phyloP scores from a whole-genome alignment of 768 basidiomycete genomes.

The Pleurotus tuber-regium region DNA sequence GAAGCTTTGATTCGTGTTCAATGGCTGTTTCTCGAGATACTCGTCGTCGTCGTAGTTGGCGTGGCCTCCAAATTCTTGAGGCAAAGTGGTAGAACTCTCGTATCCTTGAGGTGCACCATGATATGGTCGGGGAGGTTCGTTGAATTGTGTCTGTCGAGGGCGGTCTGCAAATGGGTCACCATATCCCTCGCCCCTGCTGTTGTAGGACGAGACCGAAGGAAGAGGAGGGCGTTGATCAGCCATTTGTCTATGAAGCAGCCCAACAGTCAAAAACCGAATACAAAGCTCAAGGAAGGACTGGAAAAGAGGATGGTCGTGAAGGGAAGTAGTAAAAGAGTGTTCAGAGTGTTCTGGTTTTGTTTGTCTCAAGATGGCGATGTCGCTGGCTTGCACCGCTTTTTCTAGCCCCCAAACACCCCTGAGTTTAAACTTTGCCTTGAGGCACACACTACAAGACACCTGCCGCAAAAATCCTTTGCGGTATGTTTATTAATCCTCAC shows the following conservation, averaged over 20 bases:
- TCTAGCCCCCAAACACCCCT: constrained; percentile 7
- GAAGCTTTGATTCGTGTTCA: constrained; percentile 57
- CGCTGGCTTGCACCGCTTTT: constrained; percentile 8
- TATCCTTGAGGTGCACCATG: constrained; percentile 43
- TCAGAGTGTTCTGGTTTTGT: constrained; percentile 9
- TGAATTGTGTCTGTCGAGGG: constrained; percentile 58
- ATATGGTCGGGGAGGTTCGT: constrained; percentile 50
- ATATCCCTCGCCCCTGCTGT: constrained; percentile 30
- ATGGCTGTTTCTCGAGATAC: constrained; percentile 71
- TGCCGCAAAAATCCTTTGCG: background rate
- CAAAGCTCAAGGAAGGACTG: constrained; percentile 5
- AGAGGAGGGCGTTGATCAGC: constrained; percentile 36
- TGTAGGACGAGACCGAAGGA: constrained; percentile 30
- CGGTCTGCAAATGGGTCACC: constrained; percentile 76
- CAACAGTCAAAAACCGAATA: constrained; percentile 3
- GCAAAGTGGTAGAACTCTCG: constrained; percentile 56
- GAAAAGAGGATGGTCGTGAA: constrained; percentile 1
- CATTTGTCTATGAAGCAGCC: constrained; percentile 19
- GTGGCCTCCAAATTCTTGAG: constrained; percentile 45
- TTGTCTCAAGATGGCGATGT: constrained; percentile 10
- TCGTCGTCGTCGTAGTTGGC: constrained; percentile 63
- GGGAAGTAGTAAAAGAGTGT: constrained; percentile 5
- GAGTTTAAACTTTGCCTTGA: constrained; percentile 3
- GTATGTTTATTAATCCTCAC: too few species aligned
- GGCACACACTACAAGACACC: background rate